Conservation (phyloP, 2,329 filamentous ascomycete genomes). For the Paraconiothyrium sp. region DNA sequence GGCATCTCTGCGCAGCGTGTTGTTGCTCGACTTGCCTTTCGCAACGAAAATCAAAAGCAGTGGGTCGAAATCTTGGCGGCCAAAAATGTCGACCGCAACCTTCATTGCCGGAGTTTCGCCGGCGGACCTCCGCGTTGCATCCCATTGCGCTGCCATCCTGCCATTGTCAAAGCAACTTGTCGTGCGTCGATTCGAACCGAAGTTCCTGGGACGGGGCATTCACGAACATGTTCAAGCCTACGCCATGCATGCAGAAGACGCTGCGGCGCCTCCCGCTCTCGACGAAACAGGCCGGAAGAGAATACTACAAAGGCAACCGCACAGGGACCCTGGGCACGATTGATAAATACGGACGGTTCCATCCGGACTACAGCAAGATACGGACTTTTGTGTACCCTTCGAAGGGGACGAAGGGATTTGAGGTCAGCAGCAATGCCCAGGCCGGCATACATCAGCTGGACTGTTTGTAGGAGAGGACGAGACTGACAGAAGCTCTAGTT, state of each 20-base stretch:
- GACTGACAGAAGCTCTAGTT: conserved; percentile 62
- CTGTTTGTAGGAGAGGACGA: background rate
- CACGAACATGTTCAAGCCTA: conserved; percentile 69
- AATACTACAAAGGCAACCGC: conserved; percentile 96
- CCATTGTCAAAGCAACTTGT: conserved; percentile 5
- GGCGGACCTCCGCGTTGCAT: conserved; percentile 14
- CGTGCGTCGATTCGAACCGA: conserved; percentile 15
- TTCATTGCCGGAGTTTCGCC: conserved; percentile 14
- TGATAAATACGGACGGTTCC: conserved; percentile 83
- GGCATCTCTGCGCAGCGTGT: conserved; percentile 51
- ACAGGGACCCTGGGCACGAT: conserved; percentile 87
- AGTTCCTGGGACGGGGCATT: background rate
- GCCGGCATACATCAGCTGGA: background rate
- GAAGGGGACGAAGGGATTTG: conserved; percentile 64
- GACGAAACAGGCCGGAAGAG: conserved; percentile 91
- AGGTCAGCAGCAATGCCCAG: conserved; percentile 27
- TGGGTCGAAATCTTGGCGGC: conserved; percentile 37
- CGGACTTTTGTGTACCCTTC: conserved; percentile 87
- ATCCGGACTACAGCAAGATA: conserved; percentile 86
- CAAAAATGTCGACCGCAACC: conserved; percentile 7
- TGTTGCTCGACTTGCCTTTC: conserved; percentile 6
- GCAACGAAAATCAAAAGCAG: conserved; percentile 19
- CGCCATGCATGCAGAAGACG: conserved; percentile 71
- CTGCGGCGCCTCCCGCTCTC: conserved; percentile 82
- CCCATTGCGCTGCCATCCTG: conserved; percentile 22